Percentiles rank a stretch among this genome's conserved stretches.
phyloP scores from a whole-genome alignment of 164 flowering plant genomes.

The Vitis amurensis region DNA sequence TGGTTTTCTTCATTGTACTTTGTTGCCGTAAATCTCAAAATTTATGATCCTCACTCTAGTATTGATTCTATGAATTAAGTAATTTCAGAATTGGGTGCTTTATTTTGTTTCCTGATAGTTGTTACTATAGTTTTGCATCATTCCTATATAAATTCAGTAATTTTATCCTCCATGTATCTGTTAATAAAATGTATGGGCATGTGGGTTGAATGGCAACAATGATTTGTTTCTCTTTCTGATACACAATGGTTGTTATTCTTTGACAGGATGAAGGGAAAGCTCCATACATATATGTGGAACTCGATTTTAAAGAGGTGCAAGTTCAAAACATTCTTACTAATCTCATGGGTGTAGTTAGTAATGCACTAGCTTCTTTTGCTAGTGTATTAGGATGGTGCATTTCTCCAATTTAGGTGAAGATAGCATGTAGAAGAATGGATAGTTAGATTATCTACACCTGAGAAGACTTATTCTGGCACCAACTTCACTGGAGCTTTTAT shows the following conservation, averaged over 20 bases:
- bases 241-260: background rate
- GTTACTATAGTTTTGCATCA: too few relatives aligned
- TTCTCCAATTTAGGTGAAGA: too few relatives aligned
- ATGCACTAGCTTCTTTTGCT: conserved; percentile 11
- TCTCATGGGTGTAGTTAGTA: conserved; percentile 15
- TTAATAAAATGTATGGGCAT: background rate
- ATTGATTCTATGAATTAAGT: background rate
- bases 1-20: background rate
- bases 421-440: too few relatives aligned
- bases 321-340: conserved; percentile 15
- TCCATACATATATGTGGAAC: conserved; percentile 80
- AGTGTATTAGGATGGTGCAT: too few relatives aligned
- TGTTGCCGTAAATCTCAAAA: background rate
- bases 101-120: background rate
- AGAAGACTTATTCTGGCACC: too few relatives aligned
- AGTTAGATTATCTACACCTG: too few relatives aligned
- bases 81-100: background rate
- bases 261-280: conserved; percentile 85
- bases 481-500: background rate
- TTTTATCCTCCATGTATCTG: background rate
- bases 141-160: background rate
- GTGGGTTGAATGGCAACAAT: background rate
- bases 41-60: background rate
- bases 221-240: background rate
- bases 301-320: conserved; percentile 91